Conservation (phyloP, 2,329 filamentous ascomycete species). For the Monosporascus cannonballus region DNA sequence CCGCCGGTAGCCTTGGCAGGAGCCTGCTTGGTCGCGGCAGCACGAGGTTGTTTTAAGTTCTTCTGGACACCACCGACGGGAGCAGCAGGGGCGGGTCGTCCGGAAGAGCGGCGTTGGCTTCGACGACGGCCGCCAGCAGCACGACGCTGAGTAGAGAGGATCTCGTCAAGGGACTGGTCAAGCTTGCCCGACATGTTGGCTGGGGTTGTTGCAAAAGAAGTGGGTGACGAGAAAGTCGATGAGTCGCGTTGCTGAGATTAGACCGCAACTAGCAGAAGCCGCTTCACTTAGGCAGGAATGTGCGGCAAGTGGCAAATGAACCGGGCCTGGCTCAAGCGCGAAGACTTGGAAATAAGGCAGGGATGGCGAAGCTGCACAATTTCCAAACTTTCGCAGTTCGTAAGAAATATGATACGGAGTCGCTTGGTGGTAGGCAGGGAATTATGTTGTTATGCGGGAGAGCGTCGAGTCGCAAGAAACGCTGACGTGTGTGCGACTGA, state of each 20-base stretch:
- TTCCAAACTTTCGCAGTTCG: neutral
- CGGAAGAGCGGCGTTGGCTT: conserved; percentile 43
- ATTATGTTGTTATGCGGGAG: neutral
- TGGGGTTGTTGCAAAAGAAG: conserved; percentile 11
- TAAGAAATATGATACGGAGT: neutral
- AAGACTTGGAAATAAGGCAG: too few species aligned
- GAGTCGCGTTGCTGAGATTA: neutral
- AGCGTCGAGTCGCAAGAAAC: neutral
- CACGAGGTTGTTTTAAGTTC: conserved; percentile 57
- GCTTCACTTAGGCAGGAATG: neutral
- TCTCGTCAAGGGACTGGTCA: conserved; percentile 95
- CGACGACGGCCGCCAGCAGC: conserved; percentile 50
- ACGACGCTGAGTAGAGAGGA: conserved; percentile 71
- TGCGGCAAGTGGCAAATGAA: neutral
- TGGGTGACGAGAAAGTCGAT: neutral
- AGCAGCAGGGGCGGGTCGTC: conserved; percentile 52
- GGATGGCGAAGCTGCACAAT: too few species aligned
- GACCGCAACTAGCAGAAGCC: neutral
- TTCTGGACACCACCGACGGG: conserved; percentile 86
- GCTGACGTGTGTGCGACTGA: too few species aligned
- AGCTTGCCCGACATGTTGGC: conserved; percentile 86
- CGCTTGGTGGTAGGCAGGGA: neutral
- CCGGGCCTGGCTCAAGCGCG: neutral
- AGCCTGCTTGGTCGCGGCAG: conserved; percentile 51
- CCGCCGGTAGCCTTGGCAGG: conserved; percentile 58